A percentile compares a stretch with the other conserved stretches of the same genome.
phyloP scores from a whole-genome alignment of 192 early-diverging fungal genomes.

The Coemansia sp. region DNA sequence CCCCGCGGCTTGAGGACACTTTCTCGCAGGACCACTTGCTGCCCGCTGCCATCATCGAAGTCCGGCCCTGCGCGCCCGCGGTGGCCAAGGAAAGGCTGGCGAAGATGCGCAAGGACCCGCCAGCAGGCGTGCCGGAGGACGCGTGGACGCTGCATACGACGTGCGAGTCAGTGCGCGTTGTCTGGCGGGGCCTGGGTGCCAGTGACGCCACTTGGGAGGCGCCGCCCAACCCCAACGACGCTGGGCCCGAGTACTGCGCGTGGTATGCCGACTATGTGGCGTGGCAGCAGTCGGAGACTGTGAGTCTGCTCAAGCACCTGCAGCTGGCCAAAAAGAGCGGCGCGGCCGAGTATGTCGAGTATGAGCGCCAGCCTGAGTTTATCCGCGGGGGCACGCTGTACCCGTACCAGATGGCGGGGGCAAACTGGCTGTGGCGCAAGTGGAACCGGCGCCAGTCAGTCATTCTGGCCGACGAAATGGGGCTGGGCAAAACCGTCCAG shows the following conservation, averaged over 20 bases:
- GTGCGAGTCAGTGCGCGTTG: conserved; percentile 20
- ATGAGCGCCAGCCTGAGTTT: conserved; percentile 75
- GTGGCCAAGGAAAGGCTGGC: neutral
- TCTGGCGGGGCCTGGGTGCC: conserved; percentile 24
- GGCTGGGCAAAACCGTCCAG: conserved; percentile 96
- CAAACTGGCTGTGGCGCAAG: conserved; percentile 90
- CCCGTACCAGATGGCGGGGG: conserved; percentile 89
- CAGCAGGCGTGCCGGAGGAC: neutral
- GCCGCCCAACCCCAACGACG: conserved; percentile 29
- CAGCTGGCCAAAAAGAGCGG: neutral
- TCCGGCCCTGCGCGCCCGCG: neutral
- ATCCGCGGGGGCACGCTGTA: conserved; percentile 79
- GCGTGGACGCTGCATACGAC: conserved; percentile 15
- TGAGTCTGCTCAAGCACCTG: conserved; percentile 26
- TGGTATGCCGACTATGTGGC: conserved; percentile 19
- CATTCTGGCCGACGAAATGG: conserved; percentile 94
- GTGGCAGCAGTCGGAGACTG: conserved; percentile 21
- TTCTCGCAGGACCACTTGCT: neutral
- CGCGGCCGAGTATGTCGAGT: conserved; percentile 22
- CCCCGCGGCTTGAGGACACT: conserved; percentile 8
- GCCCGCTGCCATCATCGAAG: conserved; percentile 20
- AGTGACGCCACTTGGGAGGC: conserved; percentile 40
- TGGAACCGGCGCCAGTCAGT: conserved; percentile 88
- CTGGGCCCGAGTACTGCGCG: conserved; percentile 10
- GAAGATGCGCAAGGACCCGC: neutral